Evolutionary conservation across 1,284 basidiomycete species (phyloP).

Genomic region (Cutaneotrichosporon sp.): DNA sequence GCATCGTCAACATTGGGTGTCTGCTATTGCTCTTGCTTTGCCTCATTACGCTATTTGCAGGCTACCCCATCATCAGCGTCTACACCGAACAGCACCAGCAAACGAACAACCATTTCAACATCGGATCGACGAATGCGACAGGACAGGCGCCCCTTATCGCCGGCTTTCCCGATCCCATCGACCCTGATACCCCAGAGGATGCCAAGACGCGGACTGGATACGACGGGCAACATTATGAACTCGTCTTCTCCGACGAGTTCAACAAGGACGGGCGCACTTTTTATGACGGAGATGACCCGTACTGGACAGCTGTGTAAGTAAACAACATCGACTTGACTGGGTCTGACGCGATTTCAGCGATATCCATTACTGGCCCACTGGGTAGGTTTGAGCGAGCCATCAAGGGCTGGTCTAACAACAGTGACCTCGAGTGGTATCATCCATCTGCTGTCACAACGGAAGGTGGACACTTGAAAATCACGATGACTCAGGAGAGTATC

Average conservation of each 20-base stretch:
- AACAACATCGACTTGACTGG: not conserved
- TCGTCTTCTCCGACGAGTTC: constrained; percentile 54
- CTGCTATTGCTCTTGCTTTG: constrained; percentile 59
- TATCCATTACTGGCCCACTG: constrained; percentile 64
- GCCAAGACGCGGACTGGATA: constrained; percentile 38
- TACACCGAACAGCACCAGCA: constrained; percentile 32
- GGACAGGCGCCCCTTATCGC: constrained; percentile 61
- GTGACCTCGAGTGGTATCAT: constrained; percentile 71
- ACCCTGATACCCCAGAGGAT: constrained; percentile 61
- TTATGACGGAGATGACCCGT: constrained; percentile 56
- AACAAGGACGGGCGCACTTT: constrained; percentile 66
- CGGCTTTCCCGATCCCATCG: constrained; percentile 63
- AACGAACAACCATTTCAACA: constrained; percentile 52
- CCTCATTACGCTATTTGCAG: constrained; percentile 64
- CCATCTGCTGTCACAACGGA: constrained; percentile 73
- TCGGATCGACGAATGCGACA: constrained; percentile 55
- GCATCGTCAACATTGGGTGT: constrained; percentile 70
- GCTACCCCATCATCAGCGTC: constrained; percentile 47
- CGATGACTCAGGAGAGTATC: constrained; percentile 59
- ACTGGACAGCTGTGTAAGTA: constrained; percentile 45
- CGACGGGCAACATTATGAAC: constrained; percentile 45
- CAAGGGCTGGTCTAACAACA: constrained; percentile 13
- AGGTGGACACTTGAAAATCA: constrained; percentile 73
- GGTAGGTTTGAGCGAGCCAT: constrained; percentile 19
- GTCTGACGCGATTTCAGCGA: constrained; percentile 42